These are phyloP conservation scores for Actinomortierella wolfii DNA, from an alignment of 371 early-diverging fungal species.

Conservation along the genomic window DNA sequence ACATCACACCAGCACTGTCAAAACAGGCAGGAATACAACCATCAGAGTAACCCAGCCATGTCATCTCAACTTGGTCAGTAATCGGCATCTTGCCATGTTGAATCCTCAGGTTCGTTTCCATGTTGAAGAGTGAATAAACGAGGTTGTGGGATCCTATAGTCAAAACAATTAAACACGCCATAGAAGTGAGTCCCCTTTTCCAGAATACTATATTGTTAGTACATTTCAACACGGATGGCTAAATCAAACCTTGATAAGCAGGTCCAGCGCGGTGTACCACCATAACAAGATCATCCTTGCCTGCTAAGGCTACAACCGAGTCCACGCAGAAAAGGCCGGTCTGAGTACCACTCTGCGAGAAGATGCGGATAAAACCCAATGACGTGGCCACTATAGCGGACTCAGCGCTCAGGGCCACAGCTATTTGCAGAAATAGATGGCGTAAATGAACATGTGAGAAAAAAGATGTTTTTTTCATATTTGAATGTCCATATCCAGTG, in stretches of 20 bases:
- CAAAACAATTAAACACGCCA: not conserved
- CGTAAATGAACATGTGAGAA: too few species aligned
- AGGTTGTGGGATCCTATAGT: conserved; percentile 62
- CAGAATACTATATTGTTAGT: too few species aligned
- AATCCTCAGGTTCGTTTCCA: conserved; percentile 60
- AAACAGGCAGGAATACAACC: conserved; percentile 70
- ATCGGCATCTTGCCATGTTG: conserved; percentile 70
- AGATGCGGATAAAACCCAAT: conserved; percentile 74
- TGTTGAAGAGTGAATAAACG: conserved; percentile 71
- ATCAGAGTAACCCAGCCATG: conserved; percentile 89
- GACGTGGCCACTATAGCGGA: conserved; percentile 80
- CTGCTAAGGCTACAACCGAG: conserved; percentile 67
- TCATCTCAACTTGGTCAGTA: conserved; percentile 61
- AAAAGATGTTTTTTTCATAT: too few species aligned
- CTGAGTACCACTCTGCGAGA: conserved; percentile 81
- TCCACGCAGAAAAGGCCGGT: conserved; percentile 68
- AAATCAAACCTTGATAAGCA: conserved; percentile 51
- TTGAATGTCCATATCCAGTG: too few species aligned
- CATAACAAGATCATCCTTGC: conserved; percentile 56
- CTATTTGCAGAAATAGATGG: conserved; percentile 45
- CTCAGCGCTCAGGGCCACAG: conserved; percentile 72
- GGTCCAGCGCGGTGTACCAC: conserved; percentile 58
- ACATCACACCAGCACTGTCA: conserved; percentile 71
- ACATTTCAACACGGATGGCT: too few species aligned
- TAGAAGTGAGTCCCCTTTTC: too few species aligned